Base-by-base conservation (phyloP, 176 grass and related monocot genomes). In the Dendrocalamus sinicus region DNA sequence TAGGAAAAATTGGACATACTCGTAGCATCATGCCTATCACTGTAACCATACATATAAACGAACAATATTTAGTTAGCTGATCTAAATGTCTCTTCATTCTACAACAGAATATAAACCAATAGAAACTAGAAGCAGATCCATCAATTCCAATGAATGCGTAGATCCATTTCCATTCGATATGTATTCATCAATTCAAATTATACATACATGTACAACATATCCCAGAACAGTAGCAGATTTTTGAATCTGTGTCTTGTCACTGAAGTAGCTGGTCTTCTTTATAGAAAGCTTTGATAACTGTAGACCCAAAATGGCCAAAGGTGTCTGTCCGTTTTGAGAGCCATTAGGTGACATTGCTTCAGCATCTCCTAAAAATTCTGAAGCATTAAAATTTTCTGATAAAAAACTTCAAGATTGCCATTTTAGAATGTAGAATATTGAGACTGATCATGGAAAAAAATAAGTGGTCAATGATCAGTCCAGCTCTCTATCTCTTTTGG, bases 161-260 rank as follows among this genome's bases (percentile, higher is more conserved):
- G 65, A 7, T 77, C 6, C 60, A 50, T 73, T 65, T 46, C 51
- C 60, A 75, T 39, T 83, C 15, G 7, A 69, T 22, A 24, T 72
- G n/a, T 82, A 90, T 59, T 46, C 45, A 71, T 72, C 59, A 79
- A 67, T 74, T 78, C 23, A 74, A 40, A 76, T 43, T 65, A 83
- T 70, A 84, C 93, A 87, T 94, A 94, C 96, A 91, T 99, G 94
- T 60, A 92, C 88, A 83, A 85, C 88, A 91, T 91, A 99, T 78
- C 96, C 92, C 58, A 99, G 83, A 83, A 82, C 92, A 81, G 81
- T 90, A 46, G 90, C 89, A 88, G 88, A 89, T 55, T 81, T 90
- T 73, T 92, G 92, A 80, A 92, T 26, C 67, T 92, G 92, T 76
- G 91, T 91, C 88, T 94, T 96, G 62, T 96, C 96, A 80, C 90